Conservation (phyloP, 116 monocot species). For the Zostera marina region DNA sequence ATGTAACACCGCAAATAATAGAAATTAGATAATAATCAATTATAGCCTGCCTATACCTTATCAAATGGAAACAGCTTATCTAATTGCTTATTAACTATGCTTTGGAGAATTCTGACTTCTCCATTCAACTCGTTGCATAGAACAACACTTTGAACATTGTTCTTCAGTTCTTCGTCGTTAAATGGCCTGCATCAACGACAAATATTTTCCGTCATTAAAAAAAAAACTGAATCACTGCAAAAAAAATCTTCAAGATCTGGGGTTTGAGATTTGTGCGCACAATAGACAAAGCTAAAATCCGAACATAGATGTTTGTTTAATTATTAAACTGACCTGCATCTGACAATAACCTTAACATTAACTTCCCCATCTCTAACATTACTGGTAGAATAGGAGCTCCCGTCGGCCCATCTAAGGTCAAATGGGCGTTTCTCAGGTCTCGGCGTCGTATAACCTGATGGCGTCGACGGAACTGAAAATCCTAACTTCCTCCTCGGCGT, state of each 20-base stretch:
- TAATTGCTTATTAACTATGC: constrained; percentile 23
- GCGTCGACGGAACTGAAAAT: constrained; percentile 30
- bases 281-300: too few species aligned
- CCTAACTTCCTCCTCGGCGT: constrained; percentile 37
- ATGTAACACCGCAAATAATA: neutral
- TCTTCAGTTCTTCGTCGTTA: constrained; percentile 51
- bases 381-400: constrained; percentile 8
- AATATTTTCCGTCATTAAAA: neutral
- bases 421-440: constrained; percentile 28
- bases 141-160: constrained; percentile 34
- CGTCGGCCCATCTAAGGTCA: constrained; percentile 52
- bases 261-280: too few species aligned
- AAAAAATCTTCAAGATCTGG: too few species aligned
- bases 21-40: neutral
- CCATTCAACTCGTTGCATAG: constrained; percentile 55
- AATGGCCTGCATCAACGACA: constrained; percentile 31
- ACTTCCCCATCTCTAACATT: constrained; percentile 40
- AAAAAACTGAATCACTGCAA: neutral
- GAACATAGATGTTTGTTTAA: too few species aligned
- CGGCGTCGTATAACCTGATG: constrained; percentile 25
- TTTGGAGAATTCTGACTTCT: constrained; percentile 46
- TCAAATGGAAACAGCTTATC: constrained; percentile 70
- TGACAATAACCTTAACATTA: constrained; percentile 50
- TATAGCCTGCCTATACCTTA: constrained; percentile 28
- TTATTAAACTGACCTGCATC: constrained; percentile 50